Base-by-base conservation (phyloP, 2,329 filamentous ascomycete genomes). In the Trichoderma arundinaceum region DNA sequence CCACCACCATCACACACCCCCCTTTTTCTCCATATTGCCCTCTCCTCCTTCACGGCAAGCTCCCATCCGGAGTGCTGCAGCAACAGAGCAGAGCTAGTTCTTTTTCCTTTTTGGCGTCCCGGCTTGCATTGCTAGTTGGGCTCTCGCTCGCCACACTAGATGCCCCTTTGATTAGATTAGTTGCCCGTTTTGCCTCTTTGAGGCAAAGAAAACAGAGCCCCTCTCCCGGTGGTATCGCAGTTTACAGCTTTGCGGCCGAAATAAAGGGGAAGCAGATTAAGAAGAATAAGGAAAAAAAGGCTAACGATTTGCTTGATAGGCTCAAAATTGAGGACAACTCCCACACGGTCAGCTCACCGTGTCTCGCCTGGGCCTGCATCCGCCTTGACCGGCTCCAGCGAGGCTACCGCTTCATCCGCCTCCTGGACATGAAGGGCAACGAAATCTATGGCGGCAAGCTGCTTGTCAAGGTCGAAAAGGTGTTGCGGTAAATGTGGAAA, bases 361-460 rank as follows among this genome's bases (percentile, higher is more conserved):
- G 81, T 41, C 77, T 83, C 32, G 83, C 81, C 9, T 88, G 85
- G 85, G 83, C 85, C 32, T 87, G 85, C 71, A 82, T 87, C 71
- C 84, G 86, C 3, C 81, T 88, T 12, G 85, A 87, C 74, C 83
- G 85, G 44, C 79, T 88, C 2, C 81, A 79, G 53, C 76, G 75
- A 53, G 86, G 86, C 17, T 87, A 86, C 74, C 82, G 86, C 51
- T 83, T 86, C 68, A 75, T 88, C 59, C 75, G 78, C 44, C 78
- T 88, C 51, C 74, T 81, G 69, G 80, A 86, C 65, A 74, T 75
- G 22, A 76, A 78, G 32, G 82, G 83, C 17, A 75, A 78, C 52
- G 75, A 77, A 12, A 80, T 83, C 28, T 72, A 77, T 6, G 82
- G 81, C 61, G 79, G 79, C 9, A 81, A 82, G 69, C 73, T 88